Evolutionary conservation across 345 rosid species (phyloP), one percentile per base, ranked within the genome.

Genomic region (Brassica carinata): DNA sequence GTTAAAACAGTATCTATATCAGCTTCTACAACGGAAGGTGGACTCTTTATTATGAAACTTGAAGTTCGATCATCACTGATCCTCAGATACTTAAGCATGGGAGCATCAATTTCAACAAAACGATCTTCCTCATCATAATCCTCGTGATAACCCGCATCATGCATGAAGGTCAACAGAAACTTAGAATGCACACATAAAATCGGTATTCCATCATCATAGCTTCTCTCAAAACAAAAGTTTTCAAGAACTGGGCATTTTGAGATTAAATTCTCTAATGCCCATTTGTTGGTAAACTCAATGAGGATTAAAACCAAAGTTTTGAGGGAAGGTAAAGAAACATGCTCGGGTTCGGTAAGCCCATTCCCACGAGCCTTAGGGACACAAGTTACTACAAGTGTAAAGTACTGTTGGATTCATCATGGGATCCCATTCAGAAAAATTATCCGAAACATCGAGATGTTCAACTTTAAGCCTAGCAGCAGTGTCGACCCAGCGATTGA

Each of bases 401-500:
- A 19, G 23, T 19, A 19, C 23, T 19, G 23, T 19, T 19, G 23
- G 23, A 19, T 27, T 15, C 7, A 4, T 65, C 19, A 8, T 0
- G 34, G 72, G 0, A 53, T 19, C 23, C 23, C 23, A 19, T 19
- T 19, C 23, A 19, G 23, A 19, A 19, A 19, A 19, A 19, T 19
- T 19, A 1, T 19, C 23, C 23, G 23, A 19, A 19, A 19, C 23
- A 19, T 53, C 4, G 72, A 72, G 7, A 23, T 78, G 29, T 53
- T 78, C 5, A 5, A 78, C 71, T 26, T 31, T 64, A 13, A 55
- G 38, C 0, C 4, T 17, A 4, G 45, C 51, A 1, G 48, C 29
- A 33, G 15, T 34, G 14, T 64, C n/a, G 57, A 64, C 26, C 81
- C 77, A 76, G 5, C 57, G 57, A 17, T 7, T 43, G 51, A 43